phyloP scores from a whole-genome alignment of 306 rosid species.

The Ormosia semicastrata region DNA sequence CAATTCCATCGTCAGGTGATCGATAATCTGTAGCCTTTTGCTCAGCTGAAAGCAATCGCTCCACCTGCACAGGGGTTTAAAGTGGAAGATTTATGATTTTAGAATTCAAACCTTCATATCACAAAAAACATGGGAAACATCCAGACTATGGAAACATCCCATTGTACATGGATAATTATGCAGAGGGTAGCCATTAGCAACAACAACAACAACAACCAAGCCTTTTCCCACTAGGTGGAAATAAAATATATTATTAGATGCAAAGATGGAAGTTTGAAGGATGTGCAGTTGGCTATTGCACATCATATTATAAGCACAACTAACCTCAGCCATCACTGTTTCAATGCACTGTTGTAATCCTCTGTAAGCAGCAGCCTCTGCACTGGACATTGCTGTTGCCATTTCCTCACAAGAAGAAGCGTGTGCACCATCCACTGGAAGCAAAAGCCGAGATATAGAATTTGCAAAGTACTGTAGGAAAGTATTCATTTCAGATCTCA shows the following conservation, averaged over 20 bases:
- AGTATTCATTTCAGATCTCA: slow-evolving; percentile 32
- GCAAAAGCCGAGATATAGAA: slow-evolving; percentile 94
- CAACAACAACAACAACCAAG: no score
- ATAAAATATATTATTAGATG: not conserved
- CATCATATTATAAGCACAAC: slow-evolving; percentile 20
- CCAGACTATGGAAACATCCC: not conserved
- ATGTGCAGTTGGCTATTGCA: slow-evolving; percentile 13
- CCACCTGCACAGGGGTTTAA: slow-evolving; percentile 60
- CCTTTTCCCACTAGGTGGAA: no score
- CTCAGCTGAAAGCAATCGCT: slow-evolving; percentile 94
- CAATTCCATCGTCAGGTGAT: slow-evolving; percentile 91
- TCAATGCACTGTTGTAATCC: slow-evolving; percentile 93
- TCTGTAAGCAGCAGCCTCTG: slow-evolving; percentile 97
- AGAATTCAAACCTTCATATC: slow-evolving; percentile 5
- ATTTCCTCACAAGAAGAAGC: slow-evolving; percentile 99
- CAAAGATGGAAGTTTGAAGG: not conserved
- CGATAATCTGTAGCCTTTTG: slow-evolving; percentile 91
- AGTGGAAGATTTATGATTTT: slow-evolving; percentile 15
- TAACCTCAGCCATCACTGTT: slow-evolving; percentile 99
- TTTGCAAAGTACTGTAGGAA: slow-evolving; percentile 79
- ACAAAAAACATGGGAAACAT: not conserved
- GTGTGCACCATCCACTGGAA: slow-evolving; percentile 99
- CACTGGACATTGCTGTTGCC: slow-evolving; percentile 98
- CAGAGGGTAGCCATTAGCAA: slow-evolving; percentile 1
- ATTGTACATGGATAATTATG: slow-evolving; percentile 7